Evolutionary conservation across 163 green algal genomes (phyloP).

Genomic region (Scenedesmus sp.): DNA sequence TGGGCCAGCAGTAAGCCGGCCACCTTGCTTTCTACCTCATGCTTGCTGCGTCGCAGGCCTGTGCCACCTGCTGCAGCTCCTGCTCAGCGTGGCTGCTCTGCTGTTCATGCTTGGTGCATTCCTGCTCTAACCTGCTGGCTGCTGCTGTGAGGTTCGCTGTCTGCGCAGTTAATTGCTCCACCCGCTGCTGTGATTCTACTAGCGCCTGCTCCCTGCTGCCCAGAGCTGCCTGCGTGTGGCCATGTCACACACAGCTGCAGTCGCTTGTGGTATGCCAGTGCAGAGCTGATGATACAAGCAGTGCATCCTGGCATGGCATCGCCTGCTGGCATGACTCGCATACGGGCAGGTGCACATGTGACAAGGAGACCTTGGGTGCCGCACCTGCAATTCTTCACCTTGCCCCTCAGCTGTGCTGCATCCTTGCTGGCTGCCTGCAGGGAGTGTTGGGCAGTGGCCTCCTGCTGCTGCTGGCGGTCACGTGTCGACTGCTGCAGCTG

Average conservation of each 20-base stretch:
- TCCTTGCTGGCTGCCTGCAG: conserved; percentile 14
- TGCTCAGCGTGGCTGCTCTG: neutral
- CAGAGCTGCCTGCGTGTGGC: conserved; percentile 19
- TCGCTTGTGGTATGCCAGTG: neutral
- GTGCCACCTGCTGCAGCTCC: conserved; percentile 15
- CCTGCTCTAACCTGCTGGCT: conserved; percentile 12
- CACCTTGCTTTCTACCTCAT: neutral
- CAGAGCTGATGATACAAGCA: neutral
- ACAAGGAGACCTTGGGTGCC: neutral
- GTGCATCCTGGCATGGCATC: neutral
- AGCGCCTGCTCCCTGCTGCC: conserved; percentile 32
- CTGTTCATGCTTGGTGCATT: neutral
- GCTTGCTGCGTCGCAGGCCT: neutral
- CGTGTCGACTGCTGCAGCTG: conserved; percentile 38
- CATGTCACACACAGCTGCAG: neutral
- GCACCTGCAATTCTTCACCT: conserved; percentile 46
- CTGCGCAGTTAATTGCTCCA: neutral
- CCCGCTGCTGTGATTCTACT: neutral
- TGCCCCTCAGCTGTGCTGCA: conserved; percentile 22
- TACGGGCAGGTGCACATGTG: neutral
- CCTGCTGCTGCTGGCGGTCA: conserved; percentile 34
- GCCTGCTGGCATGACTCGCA: neutral
- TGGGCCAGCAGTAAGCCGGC: conserved; percentile 4
- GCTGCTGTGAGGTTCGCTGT: neutral
- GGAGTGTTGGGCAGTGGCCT: neutral